Conservation (phyloP, 1,139 yeast species). For the Suhomyces yuchorum region DNA sequence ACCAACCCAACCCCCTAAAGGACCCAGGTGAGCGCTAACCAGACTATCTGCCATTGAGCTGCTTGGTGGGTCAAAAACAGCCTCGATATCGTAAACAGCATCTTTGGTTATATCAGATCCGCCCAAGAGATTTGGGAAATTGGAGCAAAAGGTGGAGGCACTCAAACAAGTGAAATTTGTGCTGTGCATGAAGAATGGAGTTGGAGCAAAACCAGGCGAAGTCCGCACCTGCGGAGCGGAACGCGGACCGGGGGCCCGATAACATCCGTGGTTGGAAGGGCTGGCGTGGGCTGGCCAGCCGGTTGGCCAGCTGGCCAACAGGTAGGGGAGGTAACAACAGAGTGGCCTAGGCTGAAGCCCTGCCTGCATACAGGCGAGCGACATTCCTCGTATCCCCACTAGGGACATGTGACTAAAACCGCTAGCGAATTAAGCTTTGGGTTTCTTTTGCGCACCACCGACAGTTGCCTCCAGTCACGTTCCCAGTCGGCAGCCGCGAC, state of each 20-base stretch:
- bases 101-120: background rate
- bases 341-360: background rate
- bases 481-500: background rate
- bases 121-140: background rate
- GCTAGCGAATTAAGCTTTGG: slow-evolving; percentile 2
- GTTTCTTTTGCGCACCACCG: background rate
- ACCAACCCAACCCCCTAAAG: too few species aligned
- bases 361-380: background rate
- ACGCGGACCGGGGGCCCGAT: too few species aligned
- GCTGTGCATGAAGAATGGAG: background rate
- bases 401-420: slow-evolving; percentile 2
- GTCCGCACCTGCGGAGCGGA: too few species aligned
- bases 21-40: too few species aligned
- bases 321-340: too few species aligned
- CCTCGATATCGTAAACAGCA: background rate
- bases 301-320: too few species aligned
- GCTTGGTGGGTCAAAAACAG: too few species aligned
- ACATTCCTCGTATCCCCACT: slow-evolving; percentile 2
- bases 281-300: too few species aligned
- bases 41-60: too few species aligned
- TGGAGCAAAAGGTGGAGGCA: background rate
- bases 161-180: background rate
- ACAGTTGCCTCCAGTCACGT: background rate
- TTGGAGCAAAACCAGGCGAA: background rate
- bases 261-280: too few species aligned